Evolutionary conservation across 768 basidiomycete genomes (phyloP), one percentile per base, ranked within the genome.

Genomic region (Lactarius hengduanensis): DNA sequence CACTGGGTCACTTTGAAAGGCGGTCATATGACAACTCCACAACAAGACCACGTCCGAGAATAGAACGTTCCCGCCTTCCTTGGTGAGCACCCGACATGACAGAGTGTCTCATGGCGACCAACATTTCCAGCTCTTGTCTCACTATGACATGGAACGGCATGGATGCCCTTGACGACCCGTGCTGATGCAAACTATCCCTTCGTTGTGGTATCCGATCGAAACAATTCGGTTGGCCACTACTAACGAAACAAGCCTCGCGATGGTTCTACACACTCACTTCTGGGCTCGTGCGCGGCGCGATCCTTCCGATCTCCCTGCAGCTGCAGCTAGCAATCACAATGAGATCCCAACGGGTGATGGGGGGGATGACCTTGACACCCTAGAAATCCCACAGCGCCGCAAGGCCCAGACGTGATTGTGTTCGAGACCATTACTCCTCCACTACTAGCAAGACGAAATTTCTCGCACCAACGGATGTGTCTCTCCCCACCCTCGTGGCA

Each of bases 241-340:
- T 34, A 34, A 88, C 91, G 82, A 41, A 18, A 28, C 36, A 81
- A 84, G 71, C 96, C 96, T 72, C 81, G 56, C 89, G 92, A 85
- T 40, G 94, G 96, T 97, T 97, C 72, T 97, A 59, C 96, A 98
- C 73, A 86, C 88, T 55, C 87, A 89, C 59, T 98, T 90, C 72
- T 88, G 93, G 66, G 96, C 94, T 2, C 75, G 77, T 0, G 83
- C 89, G 7, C 70, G 75, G 3, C 87, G 90, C 47, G 70, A 64
- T 11, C 62, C 16, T 1, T 47, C 10, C 9, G 55, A 57, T 36
- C 43, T 56, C n/a, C 45, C 22, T 22, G 30, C 57, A 11, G 43
- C 36, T 5, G 60, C 47, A 15, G 43, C 56, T 8, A 13, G 66
- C 26, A 84, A 84, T 64, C 83, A 83, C 4, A 83, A 85, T 62